These are phyloP conservation scores for Moesziomyces aphidis DNA, from an alignment of 1,284 basidiomycete genomes.

Conservation along the genomic window DNA sequence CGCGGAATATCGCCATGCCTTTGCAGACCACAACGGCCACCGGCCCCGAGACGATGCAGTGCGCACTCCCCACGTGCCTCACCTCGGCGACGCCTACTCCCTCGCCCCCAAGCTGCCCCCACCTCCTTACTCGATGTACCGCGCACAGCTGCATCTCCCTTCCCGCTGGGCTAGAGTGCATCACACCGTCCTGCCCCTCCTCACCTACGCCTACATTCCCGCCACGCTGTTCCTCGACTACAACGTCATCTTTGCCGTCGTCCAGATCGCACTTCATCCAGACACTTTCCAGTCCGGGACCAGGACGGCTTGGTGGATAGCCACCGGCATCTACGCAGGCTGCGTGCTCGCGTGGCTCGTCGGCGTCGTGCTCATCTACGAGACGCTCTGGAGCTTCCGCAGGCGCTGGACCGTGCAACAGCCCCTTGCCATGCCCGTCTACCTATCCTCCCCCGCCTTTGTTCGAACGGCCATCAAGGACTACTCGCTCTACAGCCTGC, in stretches of 20 bases:
- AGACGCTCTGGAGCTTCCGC: slow-evolving; percentile 32
- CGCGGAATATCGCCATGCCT: slow-evolving; percentile 1
- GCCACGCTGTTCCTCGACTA: slow-evolving; percentile 66
- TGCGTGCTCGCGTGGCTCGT: slow-evolving; percentile 39
- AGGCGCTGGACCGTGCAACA: slow-evolving; percentile 31
- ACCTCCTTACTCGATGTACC: slow-evolving; percentile 18
- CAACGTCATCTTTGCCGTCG: slow-evolving; percentile 61
- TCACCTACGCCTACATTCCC: slow-evolving; percentile 57
- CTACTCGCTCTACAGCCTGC: slow-evolving; percentile 50
- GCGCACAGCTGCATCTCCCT: slow-evolving; percentile 10
- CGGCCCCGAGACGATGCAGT: slow-evolving; percentile 1
- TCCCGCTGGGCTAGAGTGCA: slow-evolving; percentile 36
- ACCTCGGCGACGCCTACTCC: slow-evolving; percentile 21
- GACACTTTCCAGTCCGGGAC: slow-evolving; percentile 18
- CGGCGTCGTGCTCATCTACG: slow-evolving; percentile 49
- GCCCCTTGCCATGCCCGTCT: slow-evolving; percentile 47
- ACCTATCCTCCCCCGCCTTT: slow-evolving; percentile 48
- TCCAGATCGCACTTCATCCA: slow-evolving; percentile 57
- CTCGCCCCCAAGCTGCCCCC: slow-evolving; percentile 31
- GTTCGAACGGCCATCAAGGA: slow-evolving; percentile 36
- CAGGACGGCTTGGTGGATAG: slow-evolving; percentile 51
- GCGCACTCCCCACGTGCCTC: slow-evolving; percentile 11
- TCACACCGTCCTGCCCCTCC: slow-evolving; percentile 39
- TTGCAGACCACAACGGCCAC: background rate
- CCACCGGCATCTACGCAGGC: slow-evolving; percentile 41